Conservation (phyloP, 108 stramenopile species). For the Epithemia pelagica region DNA sequence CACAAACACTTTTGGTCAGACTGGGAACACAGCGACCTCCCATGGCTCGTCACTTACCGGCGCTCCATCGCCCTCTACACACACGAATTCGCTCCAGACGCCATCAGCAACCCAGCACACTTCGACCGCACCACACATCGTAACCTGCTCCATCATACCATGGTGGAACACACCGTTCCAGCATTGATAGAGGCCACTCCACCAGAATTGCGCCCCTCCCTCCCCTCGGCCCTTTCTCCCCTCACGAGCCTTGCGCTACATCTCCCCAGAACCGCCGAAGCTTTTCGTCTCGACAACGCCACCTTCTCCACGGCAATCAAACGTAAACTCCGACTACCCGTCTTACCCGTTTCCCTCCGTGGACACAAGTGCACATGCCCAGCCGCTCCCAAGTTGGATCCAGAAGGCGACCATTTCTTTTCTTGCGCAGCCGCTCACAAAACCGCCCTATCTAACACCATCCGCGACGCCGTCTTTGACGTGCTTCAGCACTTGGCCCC, state of each 20-base stretch:
- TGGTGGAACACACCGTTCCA: not conserved
- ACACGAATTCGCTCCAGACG: not conserved
- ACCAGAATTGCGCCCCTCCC: not conserved
- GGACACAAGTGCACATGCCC: not conserved
- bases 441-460: not conserved
- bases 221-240: not conserved
- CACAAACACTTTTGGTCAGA: too few species aligned
- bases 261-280: not conserved
- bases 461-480: not conserved
- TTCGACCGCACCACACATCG: not conserved
- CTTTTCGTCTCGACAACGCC: not conserved
- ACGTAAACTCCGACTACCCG: not conserved
- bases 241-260: not conserved
- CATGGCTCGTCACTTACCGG: too few species aligned
- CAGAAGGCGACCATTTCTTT: not conserved
- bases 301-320: not conserved
- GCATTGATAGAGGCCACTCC: not conserved
- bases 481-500: not conserved
- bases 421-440: not conserved
- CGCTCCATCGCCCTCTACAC: not conserved
- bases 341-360: not conserved
- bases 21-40: too few species aligned
- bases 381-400: not conserved
- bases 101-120: not conserved
- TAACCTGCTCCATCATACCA: not conserved